Conservation (phyloP, 805 yeast species). For the Zygotorulaspora chibaensis region DNA sequence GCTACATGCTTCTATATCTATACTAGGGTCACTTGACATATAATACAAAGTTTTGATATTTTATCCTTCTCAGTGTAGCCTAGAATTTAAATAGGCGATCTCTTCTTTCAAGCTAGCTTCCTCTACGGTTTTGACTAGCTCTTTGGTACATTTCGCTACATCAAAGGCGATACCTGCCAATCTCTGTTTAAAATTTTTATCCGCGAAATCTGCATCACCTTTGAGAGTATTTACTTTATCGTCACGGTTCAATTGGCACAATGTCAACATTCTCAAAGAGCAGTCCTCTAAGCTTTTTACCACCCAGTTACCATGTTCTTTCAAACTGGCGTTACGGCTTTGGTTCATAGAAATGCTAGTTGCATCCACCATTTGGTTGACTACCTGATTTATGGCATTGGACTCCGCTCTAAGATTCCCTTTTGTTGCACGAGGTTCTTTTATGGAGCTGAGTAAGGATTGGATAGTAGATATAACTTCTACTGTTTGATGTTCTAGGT, state of each 20-base stretch:
- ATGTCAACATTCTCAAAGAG: constrained; percentile 69
- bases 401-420: constrained; percentile 72
- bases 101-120: constrained; percentile 88
- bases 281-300: constrained; percentile 84
- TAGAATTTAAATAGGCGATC: constrained; percentile 73
- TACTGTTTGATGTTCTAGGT: constrained; percentile 89
- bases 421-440: constrained; percentile 69
- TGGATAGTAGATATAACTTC: constrained; percentile 89
- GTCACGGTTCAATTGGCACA: constrained; percentile 46
- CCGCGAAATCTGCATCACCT: constrained; percentile 65
- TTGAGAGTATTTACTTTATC: constrained; percentile 31
- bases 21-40: background rate
- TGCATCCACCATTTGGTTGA: constrained; percentile 84
- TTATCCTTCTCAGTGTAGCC: constrained; percentile 33
- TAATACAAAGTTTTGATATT: constrained; percentile 1
- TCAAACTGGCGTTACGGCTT: constrained; percentile 75
- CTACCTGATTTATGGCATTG: constrained; percentile 69
- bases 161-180: constrained; percentile 95
- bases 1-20: background rate
- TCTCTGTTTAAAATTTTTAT: constrained; percentile 84
- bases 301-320: constrained; percentile 89
- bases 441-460: constrained; percentile 68
- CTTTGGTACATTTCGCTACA: constrained; percentile 94
- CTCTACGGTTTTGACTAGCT: constrained; percentile 91
- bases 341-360: constrained; percentile 85